These are phyloP conservation scores for Vaccinium corymbosum DNA, from an alignment of 148 eudicot genomes.

Conservation along the genomic window DNA sequence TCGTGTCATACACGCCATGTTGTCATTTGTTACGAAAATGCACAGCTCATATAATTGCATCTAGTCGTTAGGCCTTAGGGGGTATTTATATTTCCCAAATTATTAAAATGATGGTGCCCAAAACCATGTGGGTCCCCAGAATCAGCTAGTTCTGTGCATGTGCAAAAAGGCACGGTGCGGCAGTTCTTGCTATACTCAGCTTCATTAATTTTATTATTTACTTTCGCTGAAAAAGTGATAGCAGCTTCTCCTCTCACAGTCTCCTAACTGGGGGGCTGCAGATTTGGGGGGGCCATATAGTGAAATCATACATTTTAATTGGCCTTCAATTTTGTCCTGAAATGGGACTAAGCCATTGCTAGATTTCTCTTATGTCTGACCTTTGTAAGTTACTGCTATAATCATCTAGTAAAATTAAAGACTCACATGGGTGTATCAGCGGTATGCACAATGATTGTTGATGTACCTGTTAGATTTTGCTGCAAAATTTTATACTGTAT, in stretches of 20 bases:
- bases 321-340: background rate
- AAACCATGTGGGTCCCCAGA: background rate
- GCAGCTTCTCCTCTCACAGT: conserved; percentile 1
- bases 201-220: no score
- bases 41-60: background rate
- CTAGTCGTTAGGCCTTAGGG: no score
- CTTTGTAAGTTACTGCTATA: background rate
- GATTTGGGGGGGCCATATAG: conserved; percentile 12
- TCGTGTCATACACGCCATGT: no score
- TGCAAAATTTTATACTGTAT: background rate
- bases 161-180: conserved; percentile 17
- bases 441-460: background rate
- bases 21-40: no score
- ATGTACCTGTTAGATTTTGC: background rate
- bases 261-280: conserved; percentile 9
- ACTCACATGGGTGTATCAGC: background rate
- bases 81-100: background rate
- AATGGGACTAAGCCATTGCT: background rate
- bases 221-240: background rate
- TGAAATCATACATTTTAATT: background rate
- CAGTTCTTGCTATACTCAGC: conserved; percentile 8
- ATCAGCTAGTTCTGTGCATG: conserved; percentile 23
- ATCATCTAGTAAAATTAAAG: background rate
- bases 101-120: background rate
- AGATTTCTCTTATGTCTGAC: background rate